Conservation (phyloP, 2,329 filamentous ascomycete species). For the Aspergillus phoenicis region DNA sequence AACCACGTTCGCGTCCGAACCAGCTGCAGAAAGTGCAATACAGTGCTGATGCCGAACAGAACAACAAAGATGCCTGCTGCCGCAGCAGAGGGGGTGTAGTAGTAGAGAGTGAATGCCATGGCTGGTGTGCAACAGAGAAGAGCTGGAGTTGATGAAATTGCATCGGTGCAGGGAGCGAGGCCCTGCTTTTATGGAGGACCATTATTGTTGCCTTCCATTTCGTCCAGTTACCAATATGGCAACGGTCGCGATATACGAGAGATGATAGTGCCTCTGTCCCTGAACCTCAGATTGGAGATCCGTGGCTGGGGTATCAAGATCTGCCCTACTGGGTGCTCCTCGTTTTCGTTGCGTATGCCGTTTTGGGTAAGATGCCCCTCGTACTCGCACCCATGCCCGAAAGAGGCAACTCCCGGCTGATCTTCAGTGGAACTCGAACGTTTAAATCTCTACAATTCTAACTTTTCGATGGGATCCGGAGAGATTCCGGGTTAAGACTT, state of each 20-base stretch:
- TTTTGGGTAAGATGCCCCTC: background rate
- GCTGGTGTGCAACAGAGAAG: background rate
- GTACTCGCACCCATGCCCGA: conserved; percentile 4
- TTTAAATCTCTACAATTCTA: too few relatives aligned
- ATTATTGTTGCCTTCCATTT: background rate
- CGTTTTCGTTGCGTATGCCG: conserved; percentile 7
- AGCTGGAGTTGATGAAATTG: background rate
- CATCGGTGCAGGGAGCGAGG: background rate
- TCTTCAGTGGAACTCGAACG: background rate
- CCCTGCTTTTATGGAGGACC: background rate
- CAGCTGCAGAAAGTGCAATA: conserved; percentile 30
- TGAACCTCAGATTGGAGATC: background rate
- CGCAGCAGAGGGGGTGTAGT: conserved; percentile 27
- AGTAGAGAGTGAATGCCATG: conserved; percentile 26
- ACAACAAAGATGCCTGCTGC: conserved; percentile 28
- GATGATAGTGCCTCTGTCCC: background rate
- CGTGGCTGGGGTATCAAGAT: background rate
- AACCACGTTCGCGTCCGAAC: conserved; percentile 31
- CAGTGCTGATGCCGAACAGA: conserved; percentile 26
- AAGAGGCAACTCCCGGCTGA: background rate
- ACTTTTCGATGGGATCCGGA: too few relatives aligned
- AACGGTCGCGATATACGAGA: conserved; percentile 3
- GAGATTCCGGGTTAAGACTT: too few relatives aligned
- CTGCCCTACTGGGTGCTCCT: background rate
- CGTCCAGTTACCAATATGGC: background rate